Evolutionary conservation across 2,329 filamentous ascomycete genomes (phyloP).

Genomic region (Ascochyta koolunga): DNA sequence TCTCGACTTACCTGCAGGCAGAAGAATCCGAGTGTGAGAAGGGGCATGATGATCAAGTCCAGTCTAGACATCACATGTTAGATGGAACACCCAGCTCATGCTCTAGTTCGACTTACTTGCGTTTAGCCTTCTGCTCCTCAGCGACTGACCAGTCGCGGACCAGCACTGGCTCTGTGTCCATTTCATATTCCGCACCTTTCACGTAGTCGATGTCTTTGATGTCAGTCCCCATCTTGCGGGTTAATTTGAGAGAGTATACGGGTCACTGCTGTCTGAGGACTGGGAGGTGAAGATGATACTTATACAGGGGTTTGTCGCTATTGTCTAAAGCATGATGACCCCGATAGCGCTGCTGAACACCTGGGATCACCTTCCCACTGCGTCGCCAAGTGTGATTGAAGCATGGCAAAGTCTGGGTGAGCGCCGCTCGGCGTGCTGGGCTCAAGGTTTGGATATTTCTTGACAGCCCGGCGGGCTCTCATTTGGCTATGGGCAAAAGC

Average conservation of each 20-base stretch:
- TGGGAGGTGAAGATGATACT: neutral
- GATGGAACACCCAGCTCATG: neutral
- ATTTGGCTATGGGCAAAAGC: conserved; percentile 2
- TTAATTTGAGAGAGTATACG: neutral
- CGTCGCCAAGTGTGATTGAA: conserved; percentile 17
- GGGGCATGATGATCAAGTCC: conserved; percentile 36
- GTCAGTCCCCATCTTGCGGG: conserved; percentile 5
- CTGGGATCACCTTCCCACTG: neutral
- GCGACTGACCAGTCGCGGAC: conserved; percentile 32
- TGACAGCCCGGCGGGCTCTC: conserved; percentile 7
- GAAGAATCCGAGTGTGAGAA: conserved; percentile 46
- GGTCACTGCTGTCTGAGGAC: neutral
- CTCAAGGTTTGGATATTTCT: neutral
- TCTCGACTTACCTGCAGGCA: conserved; percentile 23
- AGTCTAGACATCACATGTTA: conserved; percentile 3
- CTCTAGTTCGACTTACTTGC: conserved; percentile 28
- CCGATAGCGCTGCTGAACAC: conserved; percentile 3
- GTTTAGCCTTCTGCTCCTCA: conserved; percentile 39
- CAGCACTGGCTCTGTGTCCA: neutral
- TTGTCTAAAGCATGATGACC: neutral
- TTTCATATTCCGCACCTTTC: conserved; percentile 4
- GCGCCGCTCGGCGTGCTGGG: conserved; percentile 18
- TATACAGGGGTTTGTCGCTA: neutral
- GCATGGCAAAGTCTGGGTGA: conserved; percentile 22
- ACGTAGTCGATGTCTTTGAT: conserved; percentile 13